These are phyloP conservation scores for Fusarium mexicanum DNA, from an alignment of 2,329 filamentous ascomycete genomes.

Conservation along the genomic window DNA sequence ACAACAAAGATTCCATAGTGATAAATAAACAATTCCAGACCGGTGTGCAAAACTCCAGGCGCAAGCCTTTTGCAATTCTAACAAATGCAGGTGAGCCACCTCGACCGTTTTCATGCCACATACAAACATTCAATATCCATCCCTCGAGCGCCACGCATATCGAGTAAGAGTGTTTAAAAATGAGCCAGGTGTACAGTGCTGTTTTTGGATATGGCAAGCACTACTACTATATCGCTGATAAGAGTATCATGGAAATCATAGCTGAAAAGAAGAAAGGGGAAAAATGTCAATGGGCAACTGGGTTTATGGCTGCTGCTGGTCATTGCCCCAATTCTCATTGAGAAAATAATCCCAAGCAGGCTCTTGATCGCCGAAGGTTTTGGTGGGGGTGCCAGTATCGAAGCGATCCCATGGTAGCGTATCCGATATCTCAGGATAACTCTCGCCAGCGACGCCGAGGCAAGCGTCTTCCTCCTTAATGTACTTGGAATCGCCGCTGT, in stretches of 20 bases:
- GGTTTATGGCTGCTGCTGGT: conserved; percentile 25
- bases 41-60: conserved; percentile 1
- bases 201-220: neutral
- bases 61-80: conserved; percentile 27
- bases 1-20: neutral
- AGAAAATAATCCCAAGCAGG: conserved; percentile 47
- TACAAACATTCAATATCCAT: neutral
- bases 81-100: conserved; percentile 29
- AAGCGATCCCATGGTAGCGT: conserved; percentile 16
- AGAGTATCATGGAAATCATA: conserved; percentile 32
- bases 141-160: conserved; percentile 5
- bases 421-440: conserved; percentile 22
- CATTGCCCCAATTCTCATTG: conserved; percentile 43
- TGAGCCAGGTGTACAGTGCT: neutral
- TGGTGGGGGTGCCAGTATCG: conserved; percentile 2
- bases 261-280: neutral
- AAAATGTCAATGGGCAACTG: neutral
- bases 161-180: neutral
- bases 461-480: conserved; percentile 19
- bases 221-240: neutral
- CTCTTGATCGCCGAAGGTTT: conserved; percentile 38
- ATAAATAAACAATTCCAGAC: neutral
- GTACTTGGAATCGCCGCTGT: conserved; percentile 16
- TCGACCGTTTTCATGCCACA: conserved; percentile 12
- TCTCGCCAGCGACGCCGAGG: neutral